Evolutionary conservation across 306 rosid species (phyloP).

Genomic region (Rosa chinensis): DNA sequence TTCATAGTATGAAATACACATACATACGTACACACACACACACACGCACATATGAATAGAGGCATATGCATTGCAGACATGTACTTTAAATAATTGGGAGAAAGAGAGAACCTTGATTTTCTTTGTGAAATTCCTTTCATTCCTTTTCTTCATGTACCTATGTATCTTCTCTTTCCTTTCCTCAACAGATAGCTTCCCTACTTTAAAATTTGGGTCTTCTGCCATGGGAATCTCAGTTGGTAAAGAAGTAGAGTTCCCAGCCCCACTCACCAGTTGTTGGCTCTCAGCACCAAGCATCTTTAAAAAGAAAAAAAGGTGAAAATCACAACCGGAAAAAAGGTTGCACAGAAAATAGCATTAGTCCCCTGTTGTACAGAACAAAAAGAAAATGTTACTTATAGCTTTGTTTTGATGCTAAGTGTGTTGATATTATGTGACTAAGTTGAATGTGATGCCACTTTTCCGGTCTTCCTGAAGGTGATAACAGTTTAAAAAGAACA

Average conservation of each 20-base stretch:
- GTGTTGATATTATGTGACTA: neutral
- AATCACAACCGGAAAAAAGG: neutral
- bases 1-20: neutral
- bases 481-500: slow-evolving; percentile 28
- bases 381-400: neutral
- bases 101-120: slow-evolving; percentile 74
- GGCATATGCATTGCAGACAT: neutral
- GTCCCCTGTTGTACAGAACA: neutral
- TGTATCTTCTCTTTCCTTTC: slow-evolving; percentile 94
- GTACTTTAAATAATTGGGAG: neutral
- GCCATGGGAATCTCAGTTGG: slow-evolving; percentile 72
- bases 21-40: neutral
- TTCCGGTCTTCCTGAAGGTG: slow-evolving; percentile 24
- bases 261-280: slow-evolving; percentile 61
- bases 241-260: slow-evolving; percentile 58
- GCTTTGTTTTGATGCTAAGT: slow-evolving; percentile 2
- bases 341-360: neutral
- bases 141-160: slow-evolving; percentile 95
- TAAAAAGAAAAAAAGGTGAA: neutral
- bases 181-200: slow-evolving; percentile 86
- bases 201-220: slow-evolving; percentile 80
- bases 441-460: slow-evolving; percentile 24
- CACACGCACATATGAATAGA: neutral
- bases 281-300: slow-evolving; percentile 67
- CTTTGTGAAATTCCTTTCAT: slow-evolving; percentile 96